Evolutionary conservation across 192 early-diverging fungal genomes (phyloP), one percentile per base, ranked within the genome.

Genomic region (Bifiguratus adelaidae): DNA sequence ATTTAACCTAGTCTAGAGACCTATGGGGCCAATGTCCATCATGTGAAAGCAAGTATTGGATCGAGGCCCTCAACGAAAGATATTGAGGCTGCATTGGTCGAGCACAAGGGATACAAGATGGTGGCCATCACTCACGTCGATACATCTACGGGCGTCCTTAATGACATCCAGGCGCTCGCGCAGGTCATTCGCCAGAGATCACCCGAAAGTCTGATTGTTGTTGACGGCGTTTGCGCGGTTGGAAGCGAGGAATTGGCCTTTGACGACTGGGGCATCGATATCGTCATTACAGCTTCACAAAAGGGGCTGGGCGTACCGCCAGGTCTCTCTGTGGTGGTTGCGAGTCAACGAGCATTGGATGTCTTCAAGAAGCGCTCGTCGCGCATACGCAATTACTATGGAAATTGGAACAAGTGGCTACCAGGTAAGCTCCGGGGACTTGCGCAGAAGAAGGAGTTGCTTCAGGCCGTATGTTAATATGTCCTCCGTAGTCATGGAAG

Each of bases 221-320:
- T 89, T 22, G 86, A 89, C 44, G 86, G 82, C 37, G 86, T 89
- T n/a, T 89, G 86, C 56, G 80, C 83, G 4, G 81, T 83, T 12
- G 86, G 77, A 7, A 79, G 77, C 7, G 86, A 89, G 66, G 71
- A 74, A 8, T 71, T 89, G 56, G 56, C 71, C 53, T 77, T 83
- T 58, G 82, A 86, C 48, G 74, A 76, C 27, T 86, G 82, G 82
- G 81, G 71, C 45, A 60, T 87, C 29, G 86, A 89, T 37, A 77
- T 89, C 1, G 73, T 85, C 3, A 71, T 86, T 54, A 89, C 86
- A 0, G 86, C 78, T 27, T 76, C 71, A 46, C 86, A 89, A 56
- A 89, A 89, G 65, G 86, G 82, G 2, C 68, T 89, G 35, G 86
- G 86, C 44, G 67, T 70, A 24, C 86, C 86, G n/a, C 83, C 86